Base-by-base conservation (phyloP, 257 asterid species). In the Solanum corneliomulleri region DNA sequence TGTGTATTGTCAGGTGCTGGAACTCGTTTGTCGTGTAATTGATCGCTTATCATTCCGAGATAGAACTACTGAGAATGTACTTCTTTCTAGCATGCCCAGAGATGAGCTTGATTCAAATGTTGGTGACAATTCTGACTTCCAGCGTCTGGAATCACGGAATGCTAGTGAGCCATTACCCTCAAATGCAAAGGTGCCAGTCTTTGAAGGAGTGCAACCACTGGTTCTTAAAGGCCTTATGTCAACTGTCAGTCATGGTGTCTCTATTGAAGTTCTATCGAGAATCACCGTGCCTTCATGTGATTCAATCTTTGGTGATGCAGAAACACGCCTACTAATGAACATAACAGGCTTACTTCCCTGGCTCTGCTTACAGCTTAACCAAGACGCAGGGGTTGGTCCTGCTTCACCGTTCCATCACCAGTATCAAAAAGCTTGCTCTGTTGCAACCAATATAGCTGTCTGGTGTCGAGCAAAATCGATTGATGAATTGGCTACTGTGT, bases 11-110 rank as follows among this genome's bases (percentile, higher is more conserved):
- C 99, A 96, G 91, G 99, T 94, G 72, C 98, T 97, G 23, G 99
- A 96, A 93, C 99, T 97, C 83, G 93, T 97, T 94, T 94, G 97
- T 42, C 95, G 99, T 78, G 98, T 96, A 82, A 95, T 96, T 58
- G 94, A 91, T 82, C 98, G 99, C 86, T 91, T 96, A 76, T 97
- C 99, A 41, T 97, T 97, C 90, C 93, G 99, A 31, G 99, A 97
- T 91, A 93, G 98, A 20, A 97, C 99, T 23, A 97, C 99, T 56
- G 99, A 97, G 91, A 97, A 96, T 41, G 99, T 97, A 90, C 98
- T 97, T 82, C 99, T 97, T 88, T 97, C 99, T 42, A 97, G 99
- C 94, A 94, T 97, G 94, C 99, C 99, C 4, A 94, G 99, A 4
- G 98, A 97, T 85, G 99, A 93, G 89, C 93, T 91, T 8, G 97